Conservation (phyloP, 345 rosid species). For the Hibiscus syriacus region DNA sequence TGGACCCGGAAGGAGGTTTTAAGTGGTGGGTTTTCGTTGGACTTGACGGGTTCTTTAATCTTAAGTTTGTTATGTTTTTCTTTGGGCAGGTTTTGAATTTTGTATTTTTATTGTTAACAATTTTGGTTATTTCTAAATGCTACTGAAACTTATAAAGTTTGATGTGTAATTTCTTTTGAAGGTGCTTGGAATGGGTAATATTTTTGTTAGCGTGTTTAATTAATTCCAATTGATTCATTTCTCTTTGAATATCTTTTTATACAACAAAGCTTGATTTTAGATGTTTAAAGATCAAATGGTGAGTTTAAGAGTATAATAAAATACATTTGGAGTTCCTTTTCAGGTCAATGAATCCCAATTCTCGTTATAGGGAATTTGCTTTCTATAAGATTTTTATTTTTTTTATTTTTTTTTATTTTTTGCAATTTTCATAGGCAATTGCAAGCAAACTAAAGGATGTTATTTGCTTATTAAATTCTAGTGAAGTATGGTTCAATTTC, state of each 20-base stretch:
- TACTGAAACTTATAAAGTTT: background rate
- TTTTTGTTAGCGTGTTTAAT: background rate
- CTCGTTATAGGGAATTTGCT: background rate
- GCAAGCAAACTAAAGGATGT: background rate
- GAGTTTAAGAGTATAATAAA: background rate
- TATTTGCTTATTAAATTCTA: background rate
- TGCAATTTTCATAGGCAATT: background rate
- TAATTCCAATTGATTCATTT: background rate
- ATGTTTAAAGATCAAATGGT: too few species aligned
- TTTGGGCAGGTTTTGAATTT: background rate
- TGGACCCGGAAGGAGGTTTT: slow-evolving; percentile 27
- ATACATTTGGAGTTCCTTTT: background rate
- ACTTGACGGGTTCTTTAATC: background rate
- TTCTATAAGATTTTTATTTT: background rate
- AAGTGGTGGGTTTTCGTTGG: background rate
- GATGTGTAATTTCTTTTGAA: background rate
- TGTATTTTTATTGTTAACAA: background rate
- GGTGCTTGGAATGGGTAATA: background rate
- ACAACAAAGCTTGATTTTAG: background rate
- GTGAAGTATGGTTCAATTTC: background rate
- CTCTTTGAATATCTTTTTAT: background rate
- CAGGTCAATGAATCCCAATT: background rate
- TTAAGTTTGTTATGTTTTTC: background rate
- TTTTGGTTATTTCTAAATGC: background rate
- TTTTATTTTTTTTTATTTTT: too few species aligned